Evolutionary conservation across 2,329 filamentous ascomycete genomes (phyloP), one percentile per base, ranked within the genome.

Genomic region (Calonectria pauciramosa): DNA sequence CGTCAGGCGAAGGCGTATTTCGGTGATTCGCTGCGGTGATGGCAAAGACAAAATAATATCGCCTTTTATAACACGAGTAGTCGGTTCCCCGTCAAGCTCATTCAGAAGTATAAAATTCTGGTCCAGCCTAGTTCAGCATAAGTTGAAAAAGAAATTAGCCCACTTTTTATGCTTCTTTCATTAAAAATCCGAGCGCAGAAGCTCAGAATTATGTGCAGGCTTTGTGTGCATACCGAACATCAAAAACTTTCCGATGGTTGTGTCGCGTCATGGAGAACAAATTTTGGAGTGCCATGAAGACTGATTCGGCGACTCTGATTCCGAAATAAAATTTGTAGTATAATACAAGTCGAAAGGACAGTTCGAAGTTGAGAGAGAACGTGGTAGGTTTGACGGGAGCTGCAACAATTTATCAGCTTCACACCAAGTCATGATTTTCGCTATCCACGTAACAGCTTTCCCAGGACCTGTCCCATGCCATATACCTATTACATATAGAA

Each of bases 121-220:
- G 9, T 47, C 44, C n/a, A 47, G n/a, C 8, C 44, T 47, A 47
- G 3, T 13, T 4, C 20, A 23, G 11, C 13, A 5, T 10, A 47
- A 23, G n/a, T 47, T 8, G 23, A 9, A 47, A 47, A 47, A 47
- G n/a, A 47, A 47, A 47, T 13, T 13, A 23, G 44, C 4, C 5
- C 1, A 5, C 2, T 1, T 23, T 23, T n/a, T 1, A 1, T n/a
- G 1, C n/a, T 23, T 47, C 9, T 23, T 23, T 23, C 5, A 0
- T 13, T 13, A 8, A 5, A 23, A 5, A 47, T 47, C 9, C 20
- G 23, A 13, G 20, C 20, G 9, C 11, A 1, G n/a, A 23, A 14
- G n/a, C 10, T 23, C 10, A 5, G 4, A 9, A 47, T 47, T 13
- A n/a, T 23, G n/a, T 9, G 44, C n/a, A 47, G n/a, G n/a, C 20